A percentile compares a stretch with the other conserved stretches of the same genome.
Conservation (phyloP, 2,329 filamentous ascomycete species). For the Xylaria sp. region DNA sequence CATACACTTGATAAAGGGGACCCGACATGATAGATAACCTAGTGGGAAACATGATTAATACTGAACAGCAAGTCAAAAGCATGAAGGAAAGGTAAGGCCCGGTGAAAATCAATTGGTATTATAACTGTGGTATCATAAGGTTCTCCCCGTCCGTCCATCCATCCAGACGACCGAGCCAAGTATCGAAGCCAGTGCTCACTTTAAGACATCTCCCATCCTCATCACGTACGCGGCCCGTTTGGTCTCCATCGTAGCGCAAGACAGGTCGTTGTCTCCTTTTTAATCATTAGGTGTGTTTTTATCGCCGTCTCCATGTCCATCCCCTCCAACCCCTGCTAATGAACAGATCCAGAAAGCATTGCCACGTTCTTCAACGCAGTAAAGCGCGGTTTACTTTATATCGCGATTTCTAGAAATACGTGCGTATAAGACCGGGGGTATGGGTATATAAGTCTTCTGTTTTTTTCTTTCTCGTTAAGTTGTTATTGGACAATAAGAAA, state of each 20-base stretch:
- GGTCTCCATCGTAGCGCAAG: neutral
- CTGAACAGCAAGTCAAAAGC: neutral
- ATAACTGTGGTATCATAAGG: conserved; percentile 33
- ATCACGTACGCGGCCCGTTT: neutral
- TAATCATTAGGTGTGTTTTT: neutral
- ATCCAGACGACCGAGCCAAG: neutral
- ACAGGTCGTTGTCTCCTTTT: neutral
- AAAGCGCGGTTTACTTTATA: conserved; percentile 15
- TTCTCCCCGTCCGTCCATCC: neutral
- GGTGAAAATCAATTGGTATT: conserved; percentile 31
- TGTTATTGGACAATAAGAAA: neutral
- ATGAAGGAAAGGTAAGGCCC: neutral
- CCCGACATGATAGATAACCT: neutral
- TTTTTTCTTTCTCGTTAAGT: conserved; percentile 1
- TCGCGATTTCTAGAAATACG: conserved; percentile 12
- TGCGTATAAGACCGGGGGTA: conserved; percentile 14
- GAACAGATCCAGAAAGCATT: neutral
- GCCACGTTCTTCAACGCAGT: neutral
- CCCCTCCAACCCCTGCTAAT: neutral
- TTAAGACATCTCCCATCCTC: neutral
- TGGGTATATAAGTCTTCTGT: conserved; percentile 6
- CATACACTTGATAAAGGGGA: neutral
- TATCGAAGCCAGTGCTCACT: neutral
- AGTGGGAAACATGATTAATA: neutral
- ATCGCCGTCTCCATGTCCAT: neutral